Conservation (phyloP, 73 alveolate genomes). For the Paramecium octaurelia region DNA sequence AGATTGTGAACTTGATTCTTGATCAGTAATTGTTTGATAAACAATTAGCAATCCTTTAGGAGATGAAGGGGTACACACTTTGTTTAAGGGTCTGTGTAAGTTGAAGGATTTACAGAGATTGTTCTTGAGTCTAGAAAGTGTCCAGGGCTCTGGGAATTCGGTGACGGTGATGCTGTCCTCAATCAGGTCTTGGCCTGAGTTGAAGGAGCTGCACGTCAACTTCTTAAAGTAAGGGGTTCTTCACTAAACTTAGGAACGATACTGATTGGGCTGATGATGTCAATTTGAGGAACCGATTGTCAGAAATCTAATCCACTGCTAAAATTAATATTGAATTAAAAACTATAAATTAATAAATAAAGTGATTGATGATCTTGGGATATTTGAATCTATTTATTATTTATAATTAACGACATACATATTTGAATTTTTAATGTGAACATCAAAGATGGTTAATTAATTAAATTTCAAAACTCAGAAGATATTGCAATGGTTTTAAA, state of each 20-base stretch:
- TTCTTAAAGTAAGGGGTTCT: neutral
- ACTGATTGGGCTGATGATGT: slow-evolving; percentile 6
- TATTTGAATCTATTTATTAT: neutral
- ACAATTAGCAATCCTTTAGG: neutral
- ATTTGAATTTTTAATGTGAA: neutral
- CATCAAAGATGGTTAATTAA: neutral
- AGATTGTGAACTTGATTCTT: neutral
- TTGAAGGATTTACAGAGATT: neutral
- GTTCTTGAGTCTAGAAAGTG: neutral
- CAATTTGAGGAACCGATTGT: neutral
- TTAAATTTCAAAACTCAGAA: neutral
- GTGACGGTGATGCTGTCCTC: neutral
- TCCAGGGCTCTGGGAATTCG: neutral
- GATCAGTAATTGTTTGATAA: neutral
- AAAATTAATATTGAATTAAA: neutral
- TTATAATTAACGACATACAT: neutral
- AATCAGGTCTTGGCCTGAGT: neutral
- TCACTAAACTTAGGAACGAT: neutral
- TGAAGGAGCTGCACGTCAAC: neutral
- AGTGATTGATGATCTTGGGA: neutral
- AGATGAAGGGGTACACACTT: slow-evolving; percentile 26
- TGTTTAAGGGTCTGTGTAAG: neutral
- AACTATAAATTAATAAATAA: neutral
- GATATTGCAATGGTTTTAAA: slow-evolving; percentile 11
- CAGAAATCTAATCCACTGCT: neutral